phyloP scores from a whole-genome alignment of 345 rosid genomes.

The Populus simonii region DNA sequence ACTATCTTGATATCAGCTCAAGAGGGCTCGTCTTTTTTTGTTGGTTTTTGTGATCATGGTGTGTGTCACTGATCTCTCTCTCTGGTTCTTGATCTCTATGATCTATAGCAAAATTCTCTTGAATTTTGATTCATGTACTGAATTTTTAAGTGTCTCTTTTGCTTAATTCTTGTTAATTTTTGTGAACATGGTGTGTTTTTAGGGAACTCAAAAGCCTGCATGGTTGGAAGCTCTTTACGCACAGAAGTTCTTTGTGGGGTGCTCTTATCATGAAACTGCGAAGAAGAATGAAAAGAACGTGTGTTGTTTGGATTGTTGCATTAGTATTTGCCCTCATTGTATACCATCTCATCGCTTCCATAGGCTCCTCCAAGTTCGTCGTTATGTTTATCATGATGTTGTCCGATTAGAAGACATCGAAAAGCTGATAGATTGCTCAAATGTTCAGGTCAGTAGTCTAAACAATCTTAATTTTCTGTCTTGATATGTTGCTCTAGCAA shows the following conservation, averaged over 20 bases:
- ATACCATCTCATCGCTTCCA: conserved; percentile 82
- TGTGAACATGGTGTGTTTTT: background rate
- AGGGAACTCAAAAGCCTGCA: conserved; percentile 83
- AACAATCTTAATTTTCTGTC: background rate
- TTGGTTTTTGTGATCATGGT: conserved; percentile 50
- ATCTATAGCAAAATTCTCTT: background rate
- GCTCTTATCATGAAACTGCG: conserved; percentile 66
- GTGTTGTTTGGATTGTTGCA: conserved; percentile 85
- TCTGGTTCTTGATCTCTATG: background rate
- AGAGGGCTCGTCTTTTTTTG: background rate
- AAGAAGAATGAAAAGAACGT: conserved; percentile 95
- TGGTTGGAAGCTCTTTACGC: conserved; percentile 91
- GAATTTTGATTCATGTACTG: background rate
- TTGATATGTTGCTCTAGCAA: background rate
- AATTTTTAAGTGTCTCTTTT: background rate
- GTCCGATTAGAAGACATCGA: conserved; percentile 90
- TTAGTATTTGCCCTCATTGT: conserved; percentile 92
- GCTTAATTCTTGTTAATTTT: background rate
- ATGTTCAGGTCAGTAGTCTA: conserved; percentile 60
- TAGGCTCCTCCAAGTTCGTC: conserved; percentile 89
- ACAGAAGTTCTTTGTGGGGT: conserved; percentile 73
- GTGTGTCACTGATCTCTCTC: conserved; percentile 13
- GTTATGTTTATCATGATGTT: conserved; percentile 94
- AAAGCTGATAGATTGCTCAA: conserved; percentile 88
- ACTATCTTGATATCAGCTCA: conserved; percentile 25